Conservation (phyloP, 345 rosid species). For the Orychophragmus violaceus region DNA sequence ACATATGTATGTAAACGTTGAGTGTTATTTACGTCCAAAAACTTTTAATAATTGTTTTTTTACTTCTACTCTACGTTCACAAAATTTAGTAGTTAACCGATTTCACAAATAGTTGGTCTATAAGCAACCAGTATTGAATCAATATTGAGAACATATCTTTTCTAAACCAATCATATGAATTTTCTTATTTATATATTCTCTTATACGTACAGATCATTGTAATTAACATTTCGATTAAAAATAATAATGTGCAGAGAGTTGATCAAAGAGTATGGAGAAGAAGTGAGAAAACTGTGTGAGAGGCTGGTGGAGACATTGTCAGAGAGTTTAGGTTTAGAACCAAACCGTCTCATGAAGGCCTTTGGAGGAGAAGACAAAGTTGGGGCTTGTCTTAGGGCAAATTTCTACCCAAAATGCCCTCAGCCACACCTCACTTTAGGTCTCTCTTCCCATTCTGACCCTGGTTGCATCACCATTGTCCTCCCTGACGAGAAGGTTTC, state of each 20-base stretch:
- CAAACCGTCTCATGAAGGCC: constrained; percentile 44
- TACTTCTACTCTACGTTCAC: neutral
- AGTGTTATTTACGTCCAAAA: neutral
- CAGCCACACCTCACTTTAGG: constrained; percentile 80
- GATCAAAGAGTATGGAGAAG: constrained; percentile 55
- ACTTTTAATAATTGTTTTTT: neutral
- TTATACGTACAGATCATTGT: neutral
- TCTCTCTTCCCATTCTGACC: constrained; percentile 64
- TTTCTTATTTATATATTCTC: neutral
- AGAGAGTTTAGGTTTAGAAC: constrained; percentile 53
- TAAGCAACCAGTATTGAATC: neutral
- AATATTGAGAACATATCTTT: neutral
- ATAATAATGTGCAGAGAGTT: constrained; percentile 42
- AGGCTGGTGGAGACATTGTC: constrained; percentile 61
- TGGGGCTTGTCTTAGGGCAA: constrained; percentile 55
- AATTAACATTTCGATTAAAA: neutral
- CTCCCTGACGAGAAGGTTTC: constrained; percentile 64
- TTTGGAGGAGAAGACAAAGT: constrained; percentile 61
- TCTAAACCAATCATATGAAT: neutral
- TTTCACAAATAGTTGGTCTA: neutral
- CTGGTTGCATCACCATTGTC: constrained; percentile 72
- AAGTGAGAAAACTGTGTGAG: constrained; percentile 55
- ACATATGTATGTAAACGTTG: neutral
- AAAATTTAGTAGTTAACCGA: neutral
- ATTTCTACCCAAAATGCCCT: constrained; percentile 90